These are phyloP conservation scores for Pleoardoris graminearum DNA, from an alignment of 2,329 filamentous ascomycete species.

Conservation along the genomic window DNA sequence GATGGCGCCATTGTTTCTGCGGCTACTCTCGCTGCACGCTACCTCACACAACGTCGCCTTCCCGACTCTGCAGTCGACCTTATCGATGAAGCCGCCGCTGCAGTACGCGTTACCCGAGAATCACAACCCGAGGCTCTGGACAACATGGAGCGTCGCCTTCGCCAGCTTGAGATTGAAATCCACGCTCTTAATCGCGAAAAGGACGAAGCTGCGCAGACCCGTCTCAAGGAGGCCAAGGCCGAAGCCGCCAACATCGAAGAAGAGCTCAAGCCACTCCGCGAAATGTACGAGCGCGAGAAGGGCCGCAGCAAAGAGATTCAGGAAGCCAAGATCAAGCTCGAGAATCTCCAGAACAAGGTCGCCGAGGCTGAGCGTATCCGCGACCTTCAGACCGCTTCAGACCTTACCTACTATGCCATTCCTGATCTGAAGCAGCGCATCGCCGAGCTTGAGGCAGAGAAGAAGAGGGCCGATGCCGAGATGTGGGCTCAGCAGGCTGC, in stretches of 20 bases:
- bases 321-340: slow-evolving; percentile 91
- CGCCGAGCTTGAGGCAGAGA: slow-evolving; percentile 77
- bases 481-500: slow-evolving; percentile 61
- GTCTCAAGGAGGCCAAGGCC: slow-evolving; percentile 79
- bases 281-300: slow-evolving; percentile 96
- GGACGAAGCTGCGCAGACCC: slow-evolving; percentile 85
- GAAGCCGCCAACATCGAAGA: slow-evolving; percentile 95
- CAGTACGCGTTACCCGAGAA: slow-evolving; percentile 93
- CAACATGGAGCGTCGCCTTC: slow-evolving; percentile 84
- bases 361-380: slow-evolving; percentile 89
- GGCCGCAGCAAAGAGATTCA: slow-evolving; percentile 89
- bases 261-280: slow-evolving; percentile 84
- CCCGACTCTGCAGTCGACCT: slow-evolving; percentile 97
- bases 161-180: slow-evolving; percentile 96
- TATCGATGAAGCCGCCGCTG: slow-evolving; percentile 93
- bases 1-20: slow-evolving; percentile 91
- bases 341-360: slow-evolving; percentile 85
- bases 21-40: slow-evolving; percentile 88
- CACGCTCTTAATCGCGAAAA: slow-evolving; percentile 92
- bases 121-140: slow-evolving; percentile 96
- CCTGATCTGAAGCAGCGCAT: slow-evolving; percentile 86
- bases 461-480: slow-evolving; percentile 75
- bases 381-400: slow-evolving; percentile 84
- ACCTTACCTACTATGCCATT: slow-evolving; percentile 96
- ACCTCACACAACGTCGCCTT: slow-evolving; percentile 85